Evolutionary conservation across 2,329 filamentous ascomycete genomes (phyloP).

Genomic region (Trichoderma brevicompactum): DNA sequence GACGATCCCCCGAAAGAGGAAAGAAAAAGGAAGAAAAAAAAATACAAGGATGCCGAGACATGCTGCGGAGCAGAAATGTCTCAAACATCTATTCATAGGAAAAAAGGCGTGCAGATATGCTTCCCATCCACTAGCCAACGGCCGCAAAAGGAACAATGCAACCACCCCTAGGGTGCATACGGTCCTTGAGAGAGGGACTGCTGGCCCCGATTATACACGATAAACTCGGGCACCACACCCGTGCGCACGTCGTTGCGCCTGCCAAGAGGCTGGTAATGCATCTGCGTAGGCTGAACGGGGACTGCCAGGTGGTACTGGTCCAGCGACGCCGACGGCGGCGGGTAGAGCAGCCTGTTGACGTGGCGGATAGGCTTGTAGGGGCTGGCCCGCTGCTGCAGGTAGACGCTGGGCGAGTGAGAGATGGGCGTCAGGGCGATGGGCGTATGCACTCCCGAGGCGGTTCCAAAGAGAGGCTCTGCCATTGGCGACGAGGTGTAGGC

Average conservation of each 20-base stretch:
- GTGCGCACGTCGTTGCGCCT: slow-evolving; percentile 69
- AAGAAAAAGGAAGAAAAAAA: slow-evolving; percentile 26
- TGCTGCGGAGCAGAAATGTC: not conserved
- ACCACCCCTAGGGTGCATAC: slow-evolving; percentile 44
- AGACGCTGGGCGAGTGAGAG: slow-evolving; percentile 83
- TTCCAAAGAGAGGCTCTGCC: slow-evolving; percentile 61
- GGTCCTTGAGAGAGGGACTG: slow-evolving; percentile 39
- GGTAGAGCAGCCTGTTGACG: slow-evolving; percentile 88
- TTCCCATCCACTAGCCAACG: slow-evolving; percentile 19
- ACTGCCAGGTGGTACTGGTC: slow-evolving; percentile 69
- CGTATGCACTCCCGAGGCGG: slow-evolving; percentile 58
- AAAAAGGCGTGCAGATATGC: slow-evolving; percentile 12
- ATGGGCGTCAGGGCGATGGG: slow-evolving; percentile 64
- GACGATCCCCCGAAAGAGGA: slow-evolving; percentile 15
- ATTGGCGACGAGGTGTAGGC: slow-evolving; percentile 66
- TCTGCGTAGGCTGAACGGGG: slow-evolving; percentile 67
- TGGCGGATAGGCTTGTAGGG: slow-evolving; percentile 90
- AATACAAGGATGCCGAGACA: slow-evolving; percentile 23
- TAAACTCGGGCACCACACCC: slow-evolving; percentile 71
- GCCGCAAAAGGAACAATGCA: slow-evolving; percentile 31
- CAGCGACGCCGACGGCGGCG: slow-evolving; percentile 78
- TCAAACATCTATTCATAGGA: not conserved
- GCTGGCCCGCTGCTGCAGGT: slow-evolving; percentile 84
- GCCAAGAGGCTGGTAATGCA: slow-evolving; percentile 82
- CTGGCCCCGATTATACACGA: slow-evolving; percentile 43